phyloP scores from a whole-genome alignment of 2,329 filamentous ascomycete genomes.

The Trichoderma hamatum region DNA sequence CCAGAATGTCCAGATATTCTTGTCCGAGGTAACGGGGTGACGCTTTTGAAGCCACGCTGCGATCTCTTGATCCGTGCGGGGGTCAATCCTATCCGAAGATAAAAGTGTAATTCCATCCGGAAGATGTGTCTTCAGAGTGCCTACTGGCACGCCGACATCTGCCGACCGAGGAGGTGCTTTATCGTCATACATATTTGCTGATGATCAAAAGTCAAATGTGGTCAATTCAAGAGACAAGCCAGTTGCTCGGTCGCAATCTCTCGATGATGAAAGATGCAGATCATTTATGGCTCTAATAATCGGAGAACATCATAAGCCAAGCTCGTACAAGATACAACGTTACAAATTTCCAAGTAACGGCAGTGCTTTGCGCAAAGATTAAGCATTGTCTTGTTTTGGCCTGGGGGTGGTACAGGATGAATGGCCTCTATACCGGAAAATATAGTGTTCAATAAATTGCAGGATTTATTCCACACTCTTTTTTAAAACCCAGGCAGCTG shows the following conservation, averaged over 20 bases:
- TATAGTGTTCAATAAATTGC: background rate
- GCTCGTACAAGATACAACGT: background rate
- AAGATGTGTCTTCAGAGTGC: background rate
- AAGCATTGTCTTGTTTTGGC: background rate
- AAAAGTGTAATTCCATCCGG: background rate
- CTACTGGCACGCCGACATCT: background rate
- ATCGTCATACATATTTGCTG: background rate
- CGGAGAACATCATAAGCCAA: background rate
- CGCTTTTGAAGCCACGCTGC: conserved; percentile 35
- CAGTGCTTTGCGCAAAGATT: background rate
- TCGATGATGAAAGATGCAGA: background rate
- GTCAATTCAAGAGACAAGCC: background rate
- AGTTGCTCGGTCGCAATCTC: background rate
- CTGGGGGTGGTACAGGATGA: background rate
- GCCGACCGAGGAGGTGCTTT: background rate
- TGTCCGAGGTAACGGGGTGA: conserved; percentile 41
- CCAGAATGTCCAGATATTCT: conserved; percentile 51
- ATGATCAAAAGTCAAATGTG: background rate
- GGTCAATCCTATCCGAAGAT: conserved; percentile 28
- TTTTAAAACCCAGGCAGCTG: background rate
- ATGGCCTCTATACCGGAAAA: background rate
- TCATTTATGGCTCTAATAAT: background rate
- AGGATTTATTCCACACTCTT: background rate
- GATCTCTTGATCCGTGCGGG: conserved; percentile 39
- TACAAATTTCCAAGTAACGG: background rate